Conservation (phyloP, 2,329 filamentous ascomycete species). For the Pleurostoma richardsiae region DNA sequence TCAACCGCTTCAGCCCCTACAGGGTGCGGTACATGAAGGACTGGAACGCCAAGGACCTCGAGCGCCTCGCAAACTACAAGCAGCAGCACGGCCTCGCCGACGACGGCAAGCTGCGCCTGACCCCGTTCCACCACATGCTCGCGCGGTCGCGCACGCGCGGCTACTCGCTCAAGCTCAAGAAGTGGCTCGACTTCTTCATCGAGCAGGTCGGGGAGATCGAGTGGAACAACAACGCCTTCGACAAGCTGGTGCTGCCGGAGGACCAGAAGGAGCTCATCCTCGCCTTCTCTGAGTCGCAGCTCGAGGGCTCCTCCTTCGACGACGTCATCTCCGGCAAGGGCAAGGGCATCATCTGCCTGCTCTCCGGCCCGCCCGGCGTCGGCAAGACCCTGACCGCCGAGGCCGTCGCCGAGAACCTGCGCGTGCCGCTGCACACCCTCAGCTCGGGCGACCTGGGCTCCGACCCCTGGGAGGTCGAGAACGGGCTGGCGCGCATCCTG, state of each 20-base stretch:
- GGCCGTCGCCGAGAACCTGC: conserved; percentile 43
- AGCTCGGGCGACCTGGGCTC: conserved; percentile 67
- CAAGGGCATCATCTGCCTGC: conserved; percentile 42
- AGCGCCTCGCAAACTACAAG: conserved; percentile 18
- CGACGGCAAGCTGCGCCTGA: conserved; percentile 16
- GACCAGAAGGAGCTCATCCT: conserved; percentile 47
- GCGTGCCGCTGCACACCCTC: conserved; percentile 43
- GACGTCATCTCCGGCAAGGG: conserved; percentile 49
- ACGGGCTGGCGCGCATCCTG: conserved; percentile 61
- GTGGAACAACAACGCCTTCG: conserved; percentile 45
- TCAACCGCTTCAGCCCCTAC: conserved; percentile 28
- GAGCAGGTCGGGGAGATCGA: conserved; percentile 36
- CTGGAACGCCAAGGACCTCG: conserved; percentile 25
- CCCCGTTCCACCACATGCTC: conserved; percentile 26
- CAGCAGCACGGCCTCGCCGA: conserved; percentile 10
- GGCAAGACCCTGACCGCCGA: conserved; percentile 46
- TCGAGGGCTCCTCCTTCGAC: conserved; percentile 37
- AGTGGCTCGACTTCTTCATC: conserved; percentile 44
- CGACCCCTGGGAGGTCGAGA: conserved; percentile 59
- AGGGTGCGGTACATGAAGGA: conserved; percentile 20
- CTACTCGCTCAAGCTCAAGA: conserved; percentile 42
- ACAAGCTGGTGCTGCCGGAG: conserved; percentile 40
- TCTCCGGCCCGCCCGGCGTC: conserved; percentile 41
- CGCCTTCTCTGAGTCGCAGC: conserved; percentile 43
- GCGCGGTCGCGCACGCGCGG: conserved; percentile 31